Percentiles rank a stretch among this genome's conserved stretches.
Conservation (phyloP, 1,284 basidiomycete species). For the Tilletia walkeri region DNA sequence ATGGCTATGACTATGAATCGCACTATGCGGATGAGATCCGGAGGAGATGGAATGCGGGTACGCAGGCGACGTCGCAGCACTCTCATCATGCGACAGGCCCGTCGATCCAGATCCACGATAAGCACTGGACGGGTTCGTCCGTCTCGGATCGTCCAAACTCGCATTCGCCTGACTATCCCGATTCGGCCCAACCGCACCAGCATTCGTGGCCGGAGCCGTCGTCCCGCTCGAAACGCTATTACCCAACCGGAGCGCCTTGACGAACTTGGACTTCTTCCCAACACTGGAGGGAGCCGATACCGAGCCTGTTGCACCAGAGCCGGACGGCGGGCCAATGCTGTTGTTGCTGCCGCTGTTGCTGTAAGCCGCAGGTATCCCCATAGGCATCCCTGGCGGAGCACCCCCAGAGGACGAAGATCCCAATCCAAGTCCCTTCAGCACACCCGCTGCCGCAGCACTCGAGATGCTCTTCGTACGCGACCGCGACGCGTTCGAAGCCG, state of each 20-base stretch:
- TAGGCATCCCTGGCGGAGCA: too few species aligned
- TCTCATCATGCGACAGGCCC: background rate
- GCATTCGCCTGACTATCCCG: background rate
- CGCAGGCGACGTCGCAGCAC: too few species aligned
- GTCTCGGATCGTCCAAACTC: background rate
- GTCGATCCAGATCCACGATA: background rate
- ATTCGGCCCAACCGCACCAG: too few species aligned
- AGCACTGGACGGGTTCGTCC: background rate
- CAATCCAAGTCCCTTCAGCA: constrained; percentile 46
- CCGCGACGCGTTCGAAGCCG: constrained; percentile 27
- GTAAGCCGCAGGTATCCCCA: too few species aligned
- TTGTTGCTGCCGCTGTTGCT: too few species aligned
- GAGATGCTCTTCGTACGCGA: constrained; percentile 44
- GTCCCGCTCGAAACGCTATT: background rate
- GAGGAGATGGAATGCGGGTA: too few species aligned
- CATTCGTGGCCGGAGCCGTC: background rate
- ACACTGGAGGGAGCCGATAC: background rate
- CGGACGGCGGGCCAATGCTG: too few species aligned
- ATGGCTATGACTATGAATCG: background rate
- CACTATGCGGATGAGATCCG: too few species aligned
- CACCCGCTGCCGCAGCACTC: constrained; percentile 35
- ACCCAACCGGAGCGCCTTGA: constrained; percentile 39
- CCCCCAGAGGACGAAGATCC: constrained; percentile 16
- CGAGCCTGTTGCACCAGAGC: background rate
- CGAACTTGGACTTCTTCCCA: constrained; percentile 40